Conservation (phyloP, 2,329 filamentous ascomycete species). For the Aspergillus spinulosporus region DNA sequence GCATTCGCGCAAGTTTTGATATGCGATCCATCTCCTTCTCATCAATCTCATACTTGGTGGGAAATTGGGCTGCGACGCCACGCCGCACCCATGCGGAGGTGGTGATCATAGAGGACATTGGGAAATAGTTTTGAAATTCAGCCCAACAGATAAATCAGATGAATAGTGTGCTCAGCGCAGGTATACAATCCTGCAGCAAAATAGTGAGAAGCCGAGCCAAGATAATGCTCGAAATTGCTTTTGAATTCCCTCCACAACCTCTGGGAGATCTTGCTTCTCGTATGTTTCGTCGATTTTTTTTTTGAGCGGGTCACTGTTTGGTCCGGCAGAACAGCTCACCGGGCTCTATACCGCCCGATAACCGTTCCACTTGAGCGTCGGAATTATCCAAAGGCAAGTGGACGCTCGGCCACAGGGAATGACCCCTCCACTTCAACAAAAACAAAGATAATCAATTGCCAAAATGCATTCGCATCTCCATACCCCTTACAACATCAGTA, state of each 20-base stretch:
- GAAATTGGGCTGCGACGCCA: conserved; percentile 74
- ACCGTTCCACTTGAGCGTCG: not conserved
- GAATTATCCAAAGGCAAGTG: not conserved
- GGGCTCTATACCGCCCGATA: not conserved
- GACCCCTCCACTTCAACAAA: not conserved
- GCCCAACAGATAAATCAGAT: conserved; percentile 6
- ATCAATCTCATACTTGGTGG: conserved; percentile 72
- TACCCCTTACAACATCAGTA: conserved; percentile 87
- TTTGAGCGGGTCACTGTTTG: conserved; percentile 25
- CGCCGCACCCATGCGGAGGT: conserved; percentile 74
- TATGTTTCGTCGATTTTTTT: conserved; percentile 25
- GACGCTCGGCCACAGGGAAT: too few relatives aligned
- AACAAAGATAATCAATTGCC: conserved; percentile 13
- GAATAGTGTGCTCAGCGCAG: not conserved
- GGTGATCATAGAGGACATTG: conserved; percentile 67
- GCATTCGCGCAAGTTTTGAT: conserved; percentile 70
- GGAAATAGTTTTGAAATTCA: not conserved
- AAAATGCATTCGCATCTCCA: conserved; percentile 97
- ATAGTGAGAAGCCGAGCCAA: conserved; percentile 11
- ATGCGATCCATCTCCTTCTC: conserved; percentile 75
- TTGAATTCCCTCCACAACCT: conserved; percentile 12
- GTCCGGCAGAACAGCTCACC: conserved; percentile 22
- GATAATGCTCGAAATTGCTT: conserved; percentile 2
- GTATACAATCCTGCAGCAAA: not conserved
- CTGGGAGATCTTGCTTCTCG: conserved; percentile 27